Percentiles rank a stretch among this genome's conserved stretches.
Evolutionary conservation across 163 green algal genomes (phyloP).

Genomic region (Scenedesmus sp.): DNA sequence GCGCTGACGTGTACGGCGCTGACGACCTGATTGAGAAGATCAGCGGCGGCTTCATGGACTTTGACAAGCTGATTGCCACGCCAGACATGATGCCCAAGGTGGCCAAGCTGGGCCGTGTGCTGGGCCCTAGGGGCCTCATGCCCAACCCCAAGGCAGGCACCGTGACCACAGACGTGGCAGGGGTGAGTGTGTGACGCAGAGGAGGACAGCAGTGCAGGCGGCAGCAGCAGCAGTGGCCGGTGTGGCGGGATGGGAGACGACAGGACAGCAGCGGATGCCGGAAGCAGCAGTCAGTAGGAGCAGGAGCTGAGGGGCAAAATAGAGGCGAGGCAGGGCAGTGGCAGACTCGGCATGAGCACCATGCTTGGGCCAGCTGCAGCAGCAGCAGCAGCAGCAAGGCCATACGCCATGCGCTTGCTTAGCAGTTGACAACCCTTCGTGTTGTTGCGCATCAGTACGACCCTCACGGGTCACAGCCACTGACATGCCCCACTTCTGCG

Average conservation of each 20-base stretch:
- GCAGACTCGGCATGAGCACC: neutral
- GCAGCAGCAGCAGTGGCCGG: neutral
- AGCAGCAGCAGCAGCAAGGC: neutral
- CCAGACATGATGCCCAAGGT: constrained; percentile 99
- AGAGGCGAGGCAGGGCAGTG: too few species aligned
- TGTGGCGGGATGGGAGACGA: neutral
- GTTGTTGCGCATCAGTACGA: too few species aligned
- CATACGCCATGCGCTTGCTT: too few species aligned
- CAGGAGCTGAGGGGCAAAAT: neutral
- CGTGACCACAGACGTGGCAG: constrained; percentile 92
- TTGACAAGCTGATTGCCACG: constrained; percentile 99
- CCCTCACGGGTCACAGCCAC: too few species aligned
- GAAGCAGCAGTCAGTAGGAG: neutral
- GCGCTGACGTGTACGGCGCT: constrained; percentile 92
- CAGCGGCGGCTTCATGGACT: constrained; percentile 95
- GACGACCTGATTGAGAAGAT: constrained; percentile 98
- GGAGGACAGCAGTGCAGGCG: neutral
- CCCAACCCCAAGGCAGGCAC: constrained; percentile 99
- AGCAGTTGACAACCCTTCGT: neutral
- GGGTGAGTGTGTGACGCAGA: constrained; percentile 62
- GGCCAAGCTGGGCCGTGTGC: constrained; percentile 95
- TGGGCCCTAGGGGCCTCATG: constrained; percentile 99
- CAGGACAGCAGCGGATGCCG: neutral
- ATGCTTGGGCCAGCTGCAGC: neutral
- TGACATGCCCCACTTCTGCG: neutral